These are phyloP conservation scores for Penicillium desertorum DNA, from an alignment of 495 filamentous ascomycete species.

Conservation along the genomic window DNA sequence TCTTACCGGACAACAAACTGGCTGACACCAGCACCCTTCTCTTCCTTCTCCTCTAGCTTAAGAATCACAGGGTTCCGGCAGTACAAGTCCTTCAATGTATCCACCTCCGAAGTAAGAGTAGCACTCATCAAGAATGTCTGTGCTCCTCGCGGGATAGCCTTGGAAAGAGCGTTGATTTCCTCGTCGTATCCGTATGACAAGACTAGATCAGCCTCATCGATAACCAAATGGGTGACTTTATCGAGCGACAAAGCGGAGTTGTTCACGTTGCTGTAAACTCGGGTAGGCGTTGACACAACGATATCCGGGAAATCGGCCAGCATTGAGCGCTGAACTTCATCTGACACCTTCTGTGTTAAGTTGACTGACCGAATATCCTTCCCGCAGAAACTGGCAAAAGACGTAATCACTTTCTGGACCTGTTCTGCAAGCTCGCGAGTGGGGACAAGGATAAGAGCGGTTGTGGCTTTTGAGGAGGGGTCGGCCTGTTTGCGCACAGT, in stretches of 20 bases:
- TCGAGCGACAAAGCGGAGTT: constrained; percentile 66
- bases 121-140: constrained; percentile 94
- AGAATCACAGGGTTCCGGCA: constrained; percentile 77
- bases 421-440: constrained; percentile 93
- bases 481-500: constrained; percentile 27
- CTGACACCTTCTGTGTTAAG: constrained; percentile 82
- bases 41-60: constrained; percentile 72
- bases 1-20: constrained; percentile 82
- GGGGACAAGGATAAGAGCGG: constrained; percentile 85
- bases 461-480: constrained; percentile 47
- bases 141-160: constrained; percentile 74
- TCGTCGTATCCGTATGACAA: constrained; percentile 92
- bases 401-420: constrained; percentile 69
- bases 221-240: constrained; percentile 73
- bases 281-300: constrained; percentile 82
- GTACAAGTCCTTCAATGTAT: constrained; percentile 81
- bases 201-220: constrained; percentile 96
- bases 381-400: constrained; percentile 76
- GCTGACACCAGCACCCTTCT: constrained; percentile 68
- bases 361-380: constrained; percentile 81
- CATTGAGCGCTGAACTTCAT: constrained; percentile 77
- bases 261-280: constrained; percentile 69
- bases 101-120: constrained; percentile 82
- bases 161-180: constrained; percentile 75
- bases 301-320: constrained; percentile 88